These are phyloP conservation scores for Pseudopediastrum boryanum DNA, from an alignment of 139 green algal genomes.

Conservation along the genomic window DNA sequence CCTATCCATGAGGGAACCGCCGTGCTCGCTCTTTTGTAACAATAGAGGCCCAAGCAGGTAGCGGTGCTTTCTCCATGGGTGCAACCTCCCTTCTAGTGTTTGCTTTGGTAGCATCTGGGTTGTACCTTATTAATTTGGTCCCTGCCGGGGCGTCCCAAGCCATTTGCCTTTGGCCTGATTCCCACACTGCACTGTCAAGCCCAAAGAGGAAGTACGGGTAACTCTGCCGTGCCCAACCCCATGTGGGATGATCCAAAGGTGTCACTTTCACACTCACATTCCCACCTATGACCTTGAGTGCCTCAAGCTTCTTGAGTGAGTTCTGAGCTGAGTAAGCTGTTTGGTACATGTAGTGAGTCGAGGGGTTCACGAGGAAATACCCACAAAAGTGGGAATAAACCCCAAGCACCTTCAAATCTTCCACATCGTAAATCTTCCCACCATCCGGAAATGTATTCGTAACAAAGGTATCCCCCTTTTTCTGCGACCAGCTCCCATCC, in stretches of 20 bases:
- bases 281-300: not conserved
- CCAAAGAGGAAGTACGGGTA: slow-evolving; percentile 8
- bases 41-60: no score
- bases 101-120: no score
- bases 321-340: not conserved
- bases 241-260: not conserved
- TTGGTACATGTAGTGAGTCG: not conserved
- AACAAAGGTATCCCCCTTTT: slow-evolving; percentile 10
- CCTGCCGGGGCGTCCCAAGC: not conserved
- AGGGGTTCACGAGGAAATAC: slow-evolving; percentile 2
- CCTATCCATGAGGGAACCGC: no score
- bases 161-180: not conserved
- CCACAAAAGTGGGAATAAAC: not conserved
- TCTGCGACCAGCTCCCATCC: slow-evolving; percentile 1
- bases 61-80: no score
- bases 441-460: slow-evolving; percentile 9
- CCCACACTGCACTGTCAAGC: slow-evolving; percentile 4
- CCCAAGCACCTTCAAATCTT: not conserved
- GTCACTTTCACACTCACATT: not conserved
- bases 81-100: no score
- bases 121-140: no score
- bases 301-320: not conserved
- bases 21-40: no score
- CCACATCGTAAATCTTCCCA: not conserved
- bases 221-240: not conserved